These are phyloP conservation scores for Taiozyma sp. DNA, from an alignment of 1,139 yeast genomes.

Conservation along the genomic window DNA sequence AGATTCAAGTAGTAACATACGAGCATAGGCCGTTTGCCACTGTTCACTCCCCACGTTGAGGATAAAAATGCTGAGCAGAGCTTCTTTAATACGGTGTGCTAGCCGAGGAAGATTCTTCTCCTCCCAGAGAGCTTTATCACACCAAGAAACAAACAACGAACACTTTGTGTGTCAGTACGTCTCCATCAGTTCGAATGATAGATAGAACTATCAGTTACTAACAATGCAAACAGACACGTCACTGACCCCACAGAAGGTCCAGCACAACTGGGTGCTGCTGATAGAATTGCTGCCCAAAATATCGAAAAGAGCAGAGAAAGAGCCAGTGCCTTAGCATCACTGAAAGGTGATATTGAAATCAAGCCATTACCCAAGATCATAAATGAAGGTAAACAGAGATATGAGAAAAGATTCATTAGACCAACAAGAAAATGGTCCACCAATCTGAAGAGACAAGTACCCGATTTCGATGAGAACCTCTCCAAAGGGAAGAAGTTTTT, in stretches of 20 bases:
- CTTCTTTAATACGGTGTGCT: neutral
- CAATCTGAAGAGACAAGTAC: slow-evolving; percentile 1
- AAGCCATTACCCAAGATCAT: slow-evolving; percentile 7
- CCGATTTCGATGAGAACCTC: neutral
- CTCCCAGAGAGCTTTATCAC: neutral
- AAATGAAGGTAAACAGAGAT: slow-evolving; percentile 4
- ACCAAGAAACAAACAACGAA: neutral
- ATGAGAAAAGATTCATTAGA: slow-evolving; percentile 5
- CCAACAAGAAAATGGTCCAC: slow-evolving; percentile 12
- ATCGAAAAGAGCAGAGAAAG: slow-evolving; percentile 1
- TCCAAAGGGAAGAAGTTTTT: neutral
- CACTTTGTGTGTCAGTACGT: neutral
- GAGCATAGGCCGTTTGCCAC: no score
- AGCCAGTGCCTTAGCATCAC: slow-evolving; percentile 10
- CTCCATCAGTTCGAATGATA: neutral
- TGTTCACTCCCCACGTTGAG: no score
- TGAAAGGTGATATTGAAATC: slow-evolving; percentile 8
- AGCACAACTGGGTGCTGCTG: neutral
- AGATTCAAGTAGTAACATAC: no score
- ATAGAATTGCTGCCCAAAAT: neutral
- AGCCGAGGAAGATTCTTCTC: neutral
- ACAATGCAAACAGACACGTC: neutral
- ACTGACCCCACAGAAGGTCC: neutral
- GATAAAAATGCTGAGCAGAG: neutral
- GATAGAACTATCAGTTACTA: neutral